Percentiles rank a stretch among this genome's conserved stretches.
Evolutionary conservation across 148 eudicot genomes (phyloP).

Genomic region (Spergularia marina): DNA sequence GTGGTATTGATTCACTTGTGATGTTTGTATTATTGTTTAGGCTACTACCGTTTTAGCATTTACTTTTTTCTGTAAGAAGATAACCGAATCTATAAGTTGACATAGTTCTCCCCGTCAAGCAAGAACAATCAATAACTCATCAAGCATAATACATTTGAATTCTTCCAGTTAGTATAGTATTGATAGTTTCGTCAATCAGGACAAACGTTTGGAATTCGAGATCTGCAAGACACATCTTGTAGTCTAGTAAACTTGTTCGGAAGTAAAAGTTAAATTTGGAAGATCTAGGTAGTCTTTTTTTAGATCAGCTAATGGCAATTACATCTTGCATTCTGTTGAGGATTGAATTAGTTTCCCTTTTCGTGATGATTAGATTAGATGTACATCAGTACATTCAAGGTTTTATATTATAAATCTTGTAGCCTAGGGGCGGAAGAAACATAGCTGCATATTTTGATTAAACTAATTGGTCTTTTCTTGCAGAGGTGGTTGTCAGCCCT

Average conservation of each 20-base stretch:
- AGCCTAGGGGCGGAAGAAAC: background rate
- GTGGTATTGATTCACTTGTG: background rate
- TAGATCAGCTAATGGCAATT: background rate
- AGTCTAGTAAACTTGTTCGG: background rate
- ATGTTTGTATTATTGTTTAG: background rate
- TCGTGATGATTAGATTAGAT: background rate
- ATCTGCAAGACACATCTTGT: background rate
- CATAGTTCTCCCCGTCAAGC: background rate
- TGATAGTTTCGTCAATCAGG: background rate
- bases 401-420: too few species aligned
- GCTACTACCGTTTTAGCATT: background rate
- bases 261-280: background rate
- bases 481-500: constrained; percentile 83
- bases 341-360: background rate
- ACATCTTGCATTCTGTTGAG: background rate
- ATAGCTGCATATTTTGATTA: background rate
- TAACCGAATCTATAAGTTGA: background rate
- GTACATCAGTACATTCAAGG: background rate
- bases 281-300: background rate
- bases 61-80: background rate
- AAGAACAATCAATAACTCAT: background rate
- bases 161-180: background rate
- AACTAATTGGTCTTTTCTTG: constrained; percentile 16
- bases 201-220: background rate
- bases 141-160: background rate